Base-by-base conservation (phyloP, 768 basidiomycete species). In the Tricholoma matsutake region DNA sequence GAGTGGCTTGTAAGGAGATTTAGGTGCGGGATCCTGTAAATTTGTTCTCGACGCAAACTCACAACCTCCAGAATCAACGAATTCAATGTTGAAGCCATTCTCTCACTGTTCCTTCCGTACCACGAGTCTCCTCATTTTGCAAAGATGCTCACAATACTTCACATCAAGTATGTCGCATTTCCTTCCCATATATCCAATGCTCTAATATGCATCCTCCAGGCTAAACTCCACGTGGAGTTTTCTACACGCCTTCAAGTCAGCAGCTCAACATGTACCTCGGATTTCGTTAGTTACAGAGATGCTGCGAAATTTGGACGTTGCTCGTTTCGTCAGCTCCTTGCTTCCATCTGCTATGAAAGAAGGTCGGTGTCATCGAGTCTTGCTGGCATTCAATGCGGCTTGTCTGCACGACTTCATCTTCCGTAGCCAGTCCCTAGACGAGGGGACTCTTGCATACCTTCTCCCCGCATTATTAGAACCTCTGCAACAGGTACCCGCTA, bases 1-100 rank as follows among this genome's bases (percentile, higher is more conserved):
- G 97, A 99, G 69, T 99, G 96, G 96, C 83, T 98, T 25, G 93
- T 98, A 3, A 80, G 92, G 67, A 80, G 95, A 59, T 97, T 98
- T 75, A 87, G 96, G 96, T 93, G 64, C 43, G 85, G 67, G 8
- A 10, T 18, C 11, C 6, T 16, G n/a, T n/a, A 1, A n/a, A 54
- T 35, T 7, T 10, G 54, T 2, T 54, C n/a, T 7, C 53, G 31
- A 18, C 54, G 43, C 34, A 39, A 59, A 32, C 57, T 66, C 37
- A 49, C 60, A 49, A 11, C 13, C 10, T 57, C 16, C 67, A 98
- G 96, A 71, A 86, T 98, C 28, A 83, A 98, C 69, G 95, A 98
- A 71, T 94, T 98, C 78, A 97, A 98, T 68, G 81, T 96, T 57
- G 83, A 89, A 57, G 81, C 83, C 22, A 70, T 95, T 28, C 80